Evolutionary conservation across 805 yeast genomes (phyloP).

Genomic region (Ogataea paradorogensis): DNA sequence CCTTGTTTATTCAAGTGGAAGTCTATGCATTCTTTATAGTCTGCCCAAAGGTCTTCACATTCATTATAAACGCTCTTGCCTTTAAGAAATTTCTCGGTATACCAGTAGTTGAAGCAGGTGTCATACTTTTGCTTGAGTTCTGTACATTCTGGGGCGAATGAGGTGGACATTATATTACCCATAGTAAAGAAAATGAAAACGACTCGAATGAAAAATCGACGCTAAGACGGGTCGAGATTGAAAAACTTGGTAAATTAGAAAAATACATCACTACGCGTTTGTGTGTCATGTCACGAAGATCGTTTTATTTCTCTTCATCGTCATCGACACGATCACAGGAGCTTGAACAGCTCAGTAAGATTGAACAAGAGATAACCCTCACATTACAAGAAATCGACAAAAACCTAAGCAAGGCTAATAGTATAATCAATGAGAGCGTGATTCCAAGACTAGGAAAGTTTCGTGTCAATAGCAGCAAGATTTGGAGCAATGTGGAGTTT

Average conservation of each 20-base stretch:
- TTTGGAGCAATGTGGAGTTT: conserved; percentile 66
- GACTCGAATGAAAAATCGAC: conserved; percentile 5
- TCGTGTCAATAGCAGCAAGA: conserved; percentile 52
- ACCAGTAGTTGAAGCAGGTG: conserved; percentile 93
- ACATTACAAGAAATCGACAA: conserved; percentile 77
- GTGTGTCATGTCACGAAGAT: conserved; percentile 23
- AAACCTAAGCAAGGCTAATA: conserved; percentile 65
- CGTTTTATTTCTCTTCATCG: conserved; percentile 32
- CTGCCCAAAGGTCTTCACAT: conserved; percentile 86
- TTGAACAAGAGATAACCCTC: conserved; percentile 78
- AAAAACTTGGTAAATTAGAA: not conserved
- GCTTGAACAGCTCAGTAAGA: conserved; percentile 50
- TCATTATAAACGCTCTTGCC: conserved; percentile 71
- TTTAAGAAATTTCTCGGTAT: conserved; percentile 77
- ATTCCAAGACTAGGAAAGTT: conserved; percentile 67
- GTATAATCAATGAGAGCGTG: conserved; percentile 61
- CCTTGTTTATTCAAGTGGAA: conserved; percentile 67
- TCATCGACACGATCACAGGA: conserved; percentile 19
- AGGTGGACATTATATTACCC: conserved; percentile 77
- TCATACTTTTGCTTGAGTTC: conserved; percentile 82
- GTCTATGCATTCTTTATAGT: conserved; percentile 85
- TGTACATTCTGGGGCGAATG: conserved; percentile 97
- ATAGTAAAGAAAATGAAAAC: conserved; percentile 30
- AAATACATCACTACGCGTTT: conserved; percentile 8
- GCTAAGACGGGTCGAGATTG: not conserved